phyloP scores from a whole-genome alignment of 257 asterid genomes.

The Fraxinus excelsior region DNA sequence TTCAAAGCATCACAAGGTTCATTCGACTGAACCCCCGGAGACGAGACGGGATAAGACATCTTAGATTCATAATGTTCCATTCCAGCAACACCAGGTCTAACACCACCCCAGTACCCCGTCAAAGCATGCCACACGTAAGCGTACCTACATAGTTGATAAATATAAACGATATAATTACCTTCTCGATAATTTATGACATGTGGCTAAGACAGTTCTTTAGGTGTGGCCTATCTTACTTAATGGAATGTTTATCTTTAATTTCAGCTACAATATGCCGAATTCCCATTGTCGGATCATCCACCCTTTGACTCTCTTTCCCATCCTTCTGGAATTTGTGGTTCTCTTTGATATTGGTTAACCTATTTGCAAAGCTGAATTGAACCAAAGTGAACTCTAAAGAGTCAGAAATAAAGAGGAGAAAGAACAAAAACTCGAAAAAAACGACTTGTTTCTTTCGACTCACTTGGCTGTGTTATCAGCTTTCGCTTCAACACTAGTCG shows the following conservation, averaged over 20 bases:
- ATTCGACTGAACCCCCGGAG: conserved; percentile 70
- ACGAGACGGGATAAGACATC: conserved; percentile 64
- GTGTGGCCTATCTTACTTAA: conserved; percentile 49
- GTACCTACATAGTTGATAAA: conserved; percentile 36
- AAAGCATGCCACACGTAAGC: conserved; percentile 88
- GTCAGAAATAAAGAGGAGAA: background rate
- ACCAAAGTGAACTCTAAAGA: conserved; percentile 3
- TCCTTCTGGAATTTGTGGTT: conserved; percentile 81
- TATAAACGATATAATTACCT: background rate
- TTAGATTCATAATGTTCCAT: conserved; percentile 75
- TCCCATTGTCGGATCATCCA: conserved; percentile 74
- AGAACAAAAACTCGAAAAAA: background rate
- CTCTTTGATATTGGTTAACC: conserved; percentile 79
- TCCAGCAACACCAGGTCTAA: conserved; percentile 56
- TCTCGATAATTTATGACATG: background rate
- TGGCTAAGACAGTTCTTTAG: background rate
- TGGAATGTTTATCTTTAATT: conserved; percentile 58
- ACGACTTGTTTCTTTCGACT: conserved; percentile 23
- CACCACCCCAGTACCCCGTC: conserved; percentile 93
- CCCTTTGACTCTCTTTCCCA: conserved; percentile 66
- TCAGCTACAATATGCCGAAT: conserved; percentile 64
- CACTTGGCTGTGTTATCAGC: conserved; percentile 88
- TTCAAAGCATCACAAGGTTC: conserved; percentile 63
- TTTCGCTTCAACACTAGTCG: conserved; percentile 43
- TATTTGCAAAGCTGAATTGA: conserved; percentile 71